Evolutionary conservation across 2,329 filamentous ascomycete genomes (phyloP).

Genomic region (Ilyonectria mors-panacis): DNA sequence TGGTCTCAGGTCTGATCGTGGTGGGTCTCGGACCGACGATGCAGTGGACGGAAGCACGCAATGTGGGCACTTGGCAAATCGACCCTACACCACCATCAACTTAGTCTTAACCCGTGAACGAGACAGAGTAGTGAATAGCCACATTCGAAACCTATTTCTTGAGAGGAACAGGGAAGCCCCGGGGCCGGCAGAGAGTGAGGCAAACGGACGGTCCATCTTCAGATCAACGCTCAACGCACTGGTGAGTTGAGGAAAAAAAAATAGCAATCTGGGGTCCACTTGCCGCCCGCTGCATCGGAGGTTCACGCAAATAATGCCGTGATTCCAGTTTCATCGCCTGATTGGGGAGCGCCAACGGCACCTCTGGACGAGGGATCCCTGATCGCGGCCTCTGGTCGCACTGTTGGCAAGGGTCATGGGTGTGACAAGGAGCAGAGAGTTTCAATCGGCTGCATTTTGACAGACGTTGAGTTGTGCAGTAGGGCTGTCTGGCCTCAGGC

Average conservation of each 20-base stretch:
- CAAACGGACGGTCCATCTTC: slow-evolving; percentile 10
- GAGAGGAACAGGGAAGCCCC: slow-evolving; percentile 8
- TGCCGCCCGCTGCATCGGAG: slow-evolving; percentile 23
- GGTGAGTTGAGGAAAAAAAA: slow-evolving; percentile 24
- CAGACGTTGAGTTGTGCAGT: slow-evolving; percentile 27
- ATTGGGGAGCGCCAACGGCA: slow-evolving; percentile 22
- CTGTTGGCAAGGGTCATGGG: slow-evolving; percentile 23
- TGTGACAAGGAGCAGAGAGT: slow-evolving; percentile 13
- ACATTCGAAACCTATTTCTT: slow-evolving; percentile 14
- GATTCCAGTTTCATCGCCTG: slow-evolving; percentile 20
- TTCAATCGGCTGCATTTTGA: slow-evolving; percentile 23
- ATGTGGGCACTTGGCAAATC: neutral
- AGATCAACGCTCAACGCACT: slow-evolving; percentile 35
- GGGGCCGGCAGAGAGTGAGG: slow-evolving; percentile 1
- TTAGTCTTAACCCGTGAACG: slow-evolving; percentile 10
- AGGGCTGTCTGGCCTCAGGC: slow-evolving; percentile 25
- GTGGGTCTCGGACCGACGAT: slow-evolving; percentile 18
- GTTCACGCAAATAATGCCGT: slow-evolving; percentile 27
- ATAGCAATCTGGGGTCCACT: slow-evolving; percentile 21
- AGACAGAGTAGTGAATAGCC: slow-evolving; percentile 14
- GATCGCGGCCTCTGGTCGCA: slow-evolving; percentile 7
- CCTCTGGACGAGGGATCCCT: slow-evolving; percentile 31
- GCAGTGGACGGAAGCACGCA: neutral
- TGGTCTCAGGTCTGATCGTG: slow-evolving; percentile 46
- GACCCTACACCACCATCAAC: neutral